Conservation (phyloP, 768 basidiomycete genomes). For the Leccinum arenicola region DNA sequence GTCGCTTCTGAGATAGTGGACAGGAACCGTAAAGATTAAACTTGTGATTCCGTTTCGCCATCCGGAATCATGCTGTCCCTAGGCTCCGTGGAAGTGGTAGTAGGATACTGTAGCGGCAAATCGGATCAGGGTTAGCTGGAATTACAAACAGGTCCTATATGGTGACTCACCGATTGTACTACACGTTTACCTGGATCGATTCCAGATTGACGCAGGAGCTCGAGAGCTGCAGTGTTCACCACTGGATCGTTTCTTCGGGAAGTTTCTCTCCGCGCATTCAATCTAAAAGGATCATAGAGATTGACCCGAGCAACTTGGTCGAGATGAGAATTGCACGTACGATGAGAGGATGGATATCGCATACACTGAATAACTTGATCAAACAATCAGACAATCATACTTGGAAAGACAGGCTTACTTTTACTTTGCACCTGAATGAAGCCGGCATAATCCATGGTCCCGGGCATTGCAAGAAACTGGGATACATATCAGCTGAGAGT, state of each 20-base stretch:
- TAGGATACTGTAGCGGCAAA: neutral
- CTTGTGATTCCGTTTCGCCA: neutral
- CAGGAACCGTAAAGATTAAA: neutral
- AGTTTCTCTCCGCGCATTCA: neutral
- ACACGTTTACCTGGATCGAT: neutral
- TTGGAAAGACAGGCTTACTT: neutral
- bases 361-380: conserved; percentile 5
- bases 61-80: neutral
- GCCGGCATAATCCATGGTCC: neutral
- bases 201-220: neutral
- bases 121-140: neutral
- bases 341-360: conserved; percentile 18
- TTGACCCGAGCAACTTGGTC: neutral
- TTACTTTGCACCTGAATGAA: neutral
- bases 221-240: neutral
- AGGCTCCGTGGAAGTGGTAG: neutral
- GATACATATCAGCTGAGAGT: neutral
- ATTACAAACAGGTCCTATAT: neutral
- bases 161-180: neutral
- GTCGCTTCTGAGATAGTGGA: neutral
- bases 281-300: neutral
- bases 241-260: neutral
- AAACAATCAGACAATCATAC: neutral
- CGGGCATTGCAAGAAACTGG: neutral
- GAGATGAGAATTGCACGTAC: conserved; percentile 2